Base-by-base conservation (phyloP, 1,139 yeast species). In the Wickerhamomyces sp. region DNA sequence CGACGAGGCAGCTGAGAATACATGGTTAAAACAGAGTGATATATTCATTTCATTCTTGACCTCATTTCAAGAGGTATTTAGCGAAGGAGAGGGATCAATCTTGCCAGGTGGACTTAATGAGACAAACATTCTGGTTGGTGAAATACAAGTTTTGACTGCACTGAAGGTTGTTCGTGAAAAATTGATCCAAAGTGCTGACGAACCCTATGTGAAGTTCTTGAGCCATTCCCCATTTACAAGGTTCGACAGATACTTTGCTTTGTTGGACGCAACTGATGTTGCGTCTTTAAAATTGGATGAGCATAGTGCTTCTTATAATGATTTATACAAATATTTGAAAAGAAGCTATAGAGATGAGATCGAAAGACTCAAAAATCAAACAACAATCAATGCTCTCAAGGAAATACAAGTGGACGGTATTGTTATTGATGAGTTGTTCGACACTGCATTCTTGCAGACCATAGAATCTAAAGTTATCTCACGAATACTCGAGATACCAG, bases 401-500 rank as follows among this genome's bases (percentile, higher is more conserved):
- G 19, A 30, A 20, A 26, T 46, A 17, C 47, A 40, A 6, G 41
- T 32, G 5, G 31, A 41, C 20, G 49, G 33, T 51, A 28, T 40
- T 49, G 16, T 66, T 58, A 26, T 30, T 12, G 40, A 55, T 46
- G 26, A 24, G 5, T 33, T 46, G 23, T 41, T 52, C 12, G 30
- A 44, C 23, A 30, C 31, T 13, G 28, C 25, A 0, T 33, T 44
- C 6, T 25, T 46, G 2, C 57, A 52, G 24, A 59, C 69, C 37
- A 49, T 78, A 12, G 61, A 59, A 35, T 67, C 70, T 27, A 78
- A 80, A 0, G 62, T 79, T 0, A 59, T 66, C 29, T 78, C 86
- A 1, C 61, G 89, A 38, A 70, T 73, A 1, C 58, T 80, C 33
- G 87, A 79, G 51, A 77, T 80, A 4, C 88, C 89, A 2, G 52